Conservation (phyloP, 495 filamentous ascomycete genomes). For the Cercophora newfieldiana region DNA sequence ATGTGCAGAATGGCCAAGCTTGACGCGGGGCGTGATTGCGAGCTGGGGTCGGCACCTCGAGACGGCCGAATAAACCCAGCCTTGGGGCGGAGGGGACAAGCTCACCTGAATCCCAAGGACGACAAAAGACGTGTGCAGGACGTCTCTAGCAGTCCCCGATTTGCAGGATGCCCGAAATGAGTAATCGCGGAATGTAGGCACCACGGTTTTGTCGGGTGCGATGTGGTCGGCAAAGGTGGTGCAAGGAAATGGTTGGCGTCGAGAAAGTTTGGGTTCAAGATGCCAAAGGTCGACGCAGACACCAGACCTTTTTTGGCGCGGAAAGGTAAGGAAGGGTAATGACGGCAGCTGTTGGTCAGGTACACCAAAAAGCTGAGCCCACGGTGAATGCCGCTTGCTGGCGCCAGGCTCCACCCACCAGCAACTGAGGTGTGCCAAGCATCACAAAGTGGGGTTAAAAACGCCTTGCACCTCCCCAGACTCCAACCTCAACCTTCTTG, state of each 20-base stretch:
- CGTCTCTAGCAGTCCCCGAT: conserved; percentile 25
- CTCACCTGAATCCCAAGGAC: conserved; percentile 24
- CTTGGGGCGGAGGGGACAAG: conserved; percentile 18
- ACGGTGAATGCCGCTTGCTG: conserved; percentile 32
- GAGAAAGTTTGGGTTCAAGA: conserved; percentile 22
- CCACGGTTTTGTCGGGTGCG: conserved; percentile 7
- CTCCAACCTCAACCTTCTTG: neutral
- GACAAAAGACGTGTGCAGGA: conserved; percentile 41
- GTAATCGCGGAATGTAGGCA: neutral
- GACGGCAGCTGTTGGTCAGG: conserved; percentile 37
- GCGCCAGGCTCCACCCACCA: neutral
- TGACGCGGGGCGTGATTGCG: conserved; percentile 11
- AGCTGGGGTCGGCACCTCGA: conserved; percentile 13
- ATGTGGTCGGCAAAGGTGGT: conserved; percentile 13
- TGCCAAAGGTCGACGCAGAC: conserved; percentile 15
- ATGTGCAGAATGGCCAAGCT: conserved; percentile 1
- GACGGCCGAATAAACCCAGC: conserved; percentile 16
- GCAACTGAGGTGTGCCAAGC: no score
- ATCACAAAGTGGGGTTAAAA: conserved; percentile 4
- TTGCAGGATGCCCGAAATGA: conserved; percentile 8
- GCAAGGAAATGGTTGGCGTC: conserved; percentile 15
- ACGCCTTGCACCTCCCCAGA: neutral
- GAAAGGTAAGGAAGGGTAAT: conserved; percentile 28
- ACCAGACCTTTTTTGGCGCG: conserved; percentile 29
- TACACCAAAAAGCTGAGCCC: conserved; percentile 30